These are phyloP conservation scores for Sphaerulina musiva DNA, from an alignment of 2,329 filamentous ascomycete species.

Conservation along the genomic window DNA sequence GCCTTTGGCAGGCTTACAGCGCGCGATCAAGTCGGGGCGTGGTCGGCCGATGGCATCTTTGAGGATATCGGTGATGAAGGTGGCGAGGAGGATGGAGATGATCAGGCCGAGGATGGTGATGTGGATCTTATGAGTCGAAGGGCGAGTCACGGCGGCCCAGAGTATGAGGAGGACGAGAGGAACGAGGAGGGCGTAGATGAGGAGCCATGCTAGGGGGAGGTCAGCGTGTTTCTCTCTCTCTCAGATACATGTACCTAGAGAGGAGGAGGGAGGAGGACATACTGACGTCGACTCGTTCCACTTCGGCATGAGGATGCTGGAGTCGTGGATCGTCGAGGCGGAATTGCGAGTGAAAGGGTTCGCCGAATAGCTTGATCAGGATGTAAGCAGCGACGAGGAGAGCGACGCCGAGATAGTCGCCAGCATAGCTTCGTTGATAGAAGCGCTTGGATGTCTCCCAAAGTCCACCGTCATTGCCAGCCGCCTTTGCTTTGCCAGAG, in stretches of 20 bases:
- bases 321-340: slow-evolving; percentile 77
- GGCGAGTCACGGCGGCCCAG: slow-evolving; percentile 57
- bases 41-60: slow-evolving; percentile 84
- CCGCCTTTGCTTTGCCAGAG: slow-evolving; percentile 9
- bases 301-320: slow-evolving; percentile 75
- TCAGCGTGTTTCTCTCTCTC: background rate
- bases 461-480: slow-evolving; percentile 12
- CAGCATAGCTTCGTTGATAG: slow-evolving; percentile 68
- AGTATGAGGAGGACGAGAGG: slow-evolving; percentile 61
- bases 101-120: slow-evolving; percentile 75
- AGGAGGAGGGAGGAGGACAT: slow-evolving; percentile 34
- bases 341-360: slow-evolving; percentile 94
- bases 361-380: slow-evolving; percentile 57
- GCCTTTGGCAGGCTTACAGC: slow-evolving; percentile 64
- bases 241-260: background rate
- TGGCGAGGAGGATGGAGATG: slow-evolving; percentile 65
- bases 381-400: slow-evolving; percentile 64
- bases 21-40: slow-evolving; percentile 78
- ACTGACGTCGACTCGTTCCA: slow-evolving; percentile 77
- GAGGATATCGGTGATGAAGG: slow-evolving; percentile 79
- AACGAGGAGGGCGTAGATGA: slow-evolving; percentile 68
- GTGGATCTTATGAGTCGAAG: slow-evolving; percentile 71
- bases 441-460: slow-evolving; percentile 22
- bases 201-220: slow-evolving; percentile 54
- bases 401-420: slow-evolving; percentile 76